Evolutionary conservation across 2,329 filamentous ascomycete genomes (phyloP), one percentile per base, ranked within the genome.

Genomic region (Metarhizium humberi): DNA sequence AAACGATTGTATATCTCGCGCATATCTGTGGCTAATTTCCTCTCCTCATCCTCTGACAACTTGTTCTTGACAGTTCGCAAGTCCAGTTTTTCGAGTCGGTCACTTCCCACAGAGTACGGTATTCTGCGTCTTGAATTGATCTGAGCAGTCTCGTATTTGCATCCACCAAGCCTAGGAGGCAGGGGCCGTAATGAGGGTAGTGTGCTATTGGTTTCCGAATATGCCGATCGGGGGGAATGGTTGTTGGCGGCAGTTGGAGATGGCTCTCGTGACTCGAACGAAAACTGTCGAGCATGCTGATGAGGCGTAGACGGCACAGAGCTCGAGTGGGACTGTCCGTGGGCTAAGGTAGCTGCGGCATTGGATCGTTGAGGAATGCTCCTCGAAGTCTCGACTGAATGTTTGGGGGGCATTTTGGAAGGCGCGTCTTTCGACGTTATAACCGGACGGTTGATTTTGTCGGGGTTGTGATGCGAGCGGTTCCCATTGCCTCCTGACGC

Each of bases 251-350:
- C 84, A 62, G 82, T 87, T 42, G 92, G 92, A 16, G 92, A 96
- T 10, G 90, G 92, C 58, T 83, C 80, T 59, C 80, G 82, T 50
- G 91, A 94, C 67, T 85, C 84, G 64, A 88, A 88, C 2, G 87
- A 87, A 65, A 94, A 87, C 64, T 92, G 86, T 57, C 90, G 85
- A 61, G 91, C 84, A 71, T 89, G 87, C 69, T 96, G 92, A 66
- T 92, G 89, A 8, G 92, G 94, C 3, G 92, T 97, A 1, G 92
- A 95, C 1, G 92, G 92, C 51, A 96, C 89, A 8, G 92, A 97
- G 68, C 81, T 95, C 29, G 92, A 95, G 67, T 95, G 79, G 14
- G 72, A 64, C 54, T 70, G 67, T 32, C 63, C 65, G 51, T 68
- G 64, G 30, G 63, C 62, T 40, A 66, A 65, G 6, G 63, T 58